phyloP scores from a whole-genome alignment of 2,329 filamentous ascomycete genomes.

The Eutypella sp. region DNA sequence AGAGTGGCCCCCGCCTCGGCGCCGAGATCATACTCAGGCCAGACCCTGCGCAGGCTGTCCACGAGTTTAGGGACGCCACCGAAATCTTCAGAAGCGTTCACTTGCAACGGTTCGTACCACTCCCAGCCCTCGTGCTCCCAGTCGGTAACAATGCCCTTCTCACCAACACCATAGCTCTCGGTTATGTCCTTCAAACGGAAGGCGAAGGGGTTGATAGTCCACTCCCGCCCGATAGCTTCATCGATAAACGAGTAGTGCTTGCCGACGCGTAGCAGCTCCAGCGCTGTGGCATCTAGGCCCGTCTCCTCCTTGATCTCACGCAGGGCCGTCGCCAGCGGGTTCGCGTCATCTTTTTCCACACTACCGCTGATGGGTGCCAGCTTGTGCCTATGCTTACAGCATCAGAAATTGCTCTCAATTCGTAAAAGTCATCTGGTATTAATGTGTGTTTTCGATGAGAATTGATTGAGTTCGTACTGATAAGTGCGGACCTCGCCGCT shows the following conservation, averaged over 20 bases:
- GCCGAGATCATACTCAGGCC: constrained; percentile 50
- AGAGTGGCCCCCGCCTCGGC: constrained; percentile 40
- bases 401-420: too few species aligned
- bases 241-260: constrained; percentile 56
- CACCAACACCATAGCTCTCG: constrained; percentile 32
- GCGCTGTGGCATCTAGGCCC: constrained; percentile 38
- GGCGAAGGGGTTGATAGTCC: constrained; percentile 60
- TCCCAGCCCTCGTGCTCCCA: constrained; percentile 58
- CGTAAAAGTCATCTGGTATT: too few species aligned
- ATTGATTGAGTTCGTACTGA: constrained; percentile 38
- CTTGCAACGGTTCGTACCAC: constrained; percentile 50
- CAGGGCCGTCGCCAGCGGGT: constrained; percentile 52
- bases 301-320: constrained; percentile 62
- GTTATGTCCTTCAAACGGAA: constrained; percentile 43
- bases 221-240: constrained; percentile 46
- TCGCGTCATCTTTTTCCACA: constrained; percentile 49
- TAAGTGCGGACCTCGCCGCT: constrained; percentile 57
- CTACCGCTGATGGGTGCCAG: constrained; percentile 59
- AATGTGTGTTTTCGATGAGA: too few species aligned
- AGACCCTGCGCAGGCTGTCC: constrained; percentile 54
- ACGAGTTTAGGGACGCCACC: constrained; percentile 53
- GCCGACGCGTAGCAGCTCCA: constrained; percentile 50
- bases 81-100: constrained; percentile 41
- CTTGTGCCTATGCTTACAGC: constrained; percentile 43
- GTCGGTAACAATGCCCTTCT: constrained; percentile 48